Conservation (phyloP, 1,139 yeast species). For the Sugiyamaella grinbergsii region DNA sequence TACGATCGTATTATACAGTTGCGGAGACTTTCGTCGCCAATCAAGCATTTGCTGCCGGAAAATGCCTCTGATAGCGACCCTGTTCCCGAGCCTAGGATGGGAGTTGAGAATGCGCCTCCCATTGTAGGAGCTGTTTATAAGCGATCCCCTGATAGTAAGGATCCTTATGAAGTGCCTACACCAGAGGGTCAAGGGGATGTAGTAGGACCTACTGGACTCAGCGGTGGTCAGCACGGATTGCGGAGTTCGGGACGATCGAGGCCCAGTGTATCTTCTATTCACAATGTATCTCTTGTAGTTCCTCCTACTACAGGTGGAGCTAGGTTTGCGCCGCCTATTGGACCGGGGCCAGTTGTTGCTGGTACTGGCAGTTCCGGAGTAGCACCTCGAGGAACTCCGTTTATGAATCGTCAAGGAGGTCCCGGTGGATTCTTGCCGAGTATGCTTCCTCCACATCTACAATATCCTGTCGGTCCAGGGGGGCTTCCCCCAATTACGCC, state of each 20-base stretch:
- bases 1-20: constrained; percentile 53
- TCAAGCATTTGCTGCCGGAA: constrained; percentile 71
- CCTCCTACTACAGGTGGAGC: neutral
- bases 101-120: constrained; percentile 87
- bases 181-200: constrained; percentile 37
- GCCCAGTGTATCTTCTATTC: constrained; percentile 8
- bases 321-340: constrained; percentile 3
- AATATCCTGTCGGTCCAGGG: constrained; percentile 26
- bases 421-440: neutral
- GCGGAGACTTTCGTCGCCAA: constrained; percentile 78
- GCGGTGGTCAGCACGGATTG: neutral
- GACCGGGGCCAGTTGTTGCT: neutral
- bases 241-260: neutral
- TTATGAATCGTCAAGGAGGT: neutral
- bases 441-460: constrained; percentile 7
- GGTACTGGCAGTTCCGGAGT: neutral
- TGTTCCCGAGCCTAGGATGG: constrained; percentile 80
- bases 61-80: constrained; percentile 72
- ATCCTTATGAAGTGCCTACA: constrained; percentile 67
- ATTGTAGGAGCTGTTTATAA: constrained; percentile 85
- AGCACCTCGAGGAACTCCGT: neutral
- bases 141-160: constrained; percentile 72
- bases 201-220: constrained; percentile 28
- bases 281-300: constrained; percentile 8
- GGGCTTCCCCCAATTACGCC: constrained; percentile 36